phyloP scores from a whole-genome alignment of 192 early-diverging fungal genomes.

The Coemansia sp. region DNA sequence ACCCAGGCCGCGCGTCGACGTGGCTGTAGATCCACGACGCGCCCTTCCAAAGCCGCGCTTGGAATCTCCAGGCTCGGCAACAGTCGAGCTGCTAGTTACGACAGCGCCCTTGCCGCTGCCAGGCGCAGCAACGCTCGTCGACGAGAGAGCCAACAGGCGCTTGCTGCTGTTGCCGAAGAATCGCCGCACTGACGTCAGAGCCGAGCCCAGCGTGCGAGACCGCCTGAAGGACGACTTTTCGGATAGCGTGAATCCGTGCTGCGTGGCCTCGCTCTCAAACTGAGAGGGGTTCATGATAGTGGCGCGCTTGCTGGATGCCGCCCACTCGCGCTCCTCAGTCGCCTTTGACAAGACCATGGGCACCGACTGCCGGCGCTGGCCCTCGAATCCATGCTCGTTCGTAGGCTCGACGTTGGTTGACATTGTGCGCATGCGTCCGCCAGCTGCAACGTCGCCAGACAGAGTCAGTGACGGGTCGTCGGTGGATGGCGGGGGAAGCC shows the following conservation, averaged over 20 bases:
- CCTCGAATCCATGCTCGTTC: slow-evolving; percentile 13
- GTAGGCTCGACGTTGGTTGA: slow-evolving; percentile 28
- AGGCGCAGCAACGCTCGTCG: background rate
- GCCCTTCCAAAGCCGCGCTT: slow-evolving; percentile 1
- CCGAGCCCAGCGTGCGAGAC: slow-evolving; percentile 39
- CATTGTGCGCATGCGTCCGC: slow-evolving; percentile 35
- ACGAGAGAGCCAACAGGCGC: slow-evolving; percentile 42
- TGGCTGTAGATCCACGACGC: slow-evolving; percentile 22
- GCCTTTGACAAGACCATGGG: slow-evolving; percentile 25
- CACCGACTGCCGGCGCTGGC: slow-evolving; percentile 45
- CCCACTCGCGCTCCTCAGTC: slow-evolving; percentile 23
- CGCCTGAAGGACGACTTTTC: slow-evolving; percentile 34
- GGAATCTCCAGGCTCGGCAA: slow-evolving; percentile 9
- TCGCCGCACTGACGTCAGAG: slow-evolving; percentile 48
- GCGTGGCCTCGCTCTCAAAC: slow-evolving; percentile 21
- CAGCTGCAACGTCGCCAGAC: background rate
- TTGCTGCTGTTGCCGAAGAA: slow-evolving; percentile 39
- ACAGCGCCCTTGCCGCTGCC: slow-evolving; percentile 12
- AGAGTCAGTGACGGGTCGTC: background rate
- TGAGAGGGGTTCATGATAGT: slow-evolving; percentile 44
- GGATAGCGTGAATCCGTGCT: slow-evolving; percentile 17
- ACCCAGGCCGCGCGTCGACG: slow-evolving; percentile 22
- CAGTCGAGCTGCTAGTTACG: slow-evolving; percentile 29
- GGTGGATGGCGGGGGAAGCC: slow-evolving; percentile 7
- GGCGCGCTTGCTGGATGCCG: slow-evolving; percentile 36